Evolutionary conservation across 352 stramenopile species (phyloP), one percentile per base, ranked within the genome.

Genomic region (Phytophthora macrochlamydospora): DNA sequence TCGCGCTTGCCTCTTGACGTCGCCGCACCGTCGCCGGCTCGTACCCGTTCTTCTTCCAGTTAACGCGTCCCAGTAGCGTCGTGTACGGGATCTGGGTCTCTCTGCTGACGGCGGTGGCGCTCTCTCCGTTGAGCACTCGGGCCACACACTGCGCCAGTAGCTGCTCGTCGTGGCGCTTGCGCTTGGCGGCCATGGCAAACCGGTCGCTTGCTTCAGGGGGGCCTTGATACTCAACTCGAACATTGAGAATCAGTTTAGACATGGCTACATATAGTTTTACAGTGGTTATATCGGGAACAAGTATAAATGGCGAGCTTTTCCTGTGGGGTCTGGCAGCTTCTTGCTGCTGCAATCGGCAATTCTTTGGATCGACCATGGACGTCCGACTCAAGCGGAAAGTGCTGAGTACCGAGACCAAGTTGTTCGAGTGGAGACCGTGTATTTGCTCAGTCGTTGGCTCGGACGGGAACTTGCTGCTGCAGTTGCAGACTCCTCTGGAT

Each of bases 341-440:
- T 24, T 24, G 18, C 18, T 24, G 18, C 18, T 24, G 18, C 18
- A 24, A 24, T 24, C 18, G 18, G 18, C 18, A 24, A 24, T 24
- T 24, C 18, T 24, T 24, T 24, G 18, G 18, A 24, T 24, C 18
- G 67, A 43, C 37, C 59, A 50, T 7, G 48, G 48, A 24, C n/a
- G 70, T 71, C 49, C 40, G 70, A 62, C 73, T 92, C 60, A 90
- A 90, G 71, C 77, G 83, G 12, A 89, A 89, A 45, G 79, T 91
- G 42, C 69, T 61, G n/a, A 93, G 71, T 56, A 54, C 69, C 8
- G 69, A 81, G 56, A 87, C 80, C 9, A 79, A 89, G 6, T 60
- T 93, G 46, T 82, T 91, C 59, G 85, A 93, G 63, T 91, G 85
- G 82, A 69, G 71, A 4, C 75, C 70, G 45, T 91, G 80, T 46